These are phyloP conservation scores for Tetrahymena elliotti DNA, from an alignment of 73 alveolate species.

Conservation along the genomic window DNA sequence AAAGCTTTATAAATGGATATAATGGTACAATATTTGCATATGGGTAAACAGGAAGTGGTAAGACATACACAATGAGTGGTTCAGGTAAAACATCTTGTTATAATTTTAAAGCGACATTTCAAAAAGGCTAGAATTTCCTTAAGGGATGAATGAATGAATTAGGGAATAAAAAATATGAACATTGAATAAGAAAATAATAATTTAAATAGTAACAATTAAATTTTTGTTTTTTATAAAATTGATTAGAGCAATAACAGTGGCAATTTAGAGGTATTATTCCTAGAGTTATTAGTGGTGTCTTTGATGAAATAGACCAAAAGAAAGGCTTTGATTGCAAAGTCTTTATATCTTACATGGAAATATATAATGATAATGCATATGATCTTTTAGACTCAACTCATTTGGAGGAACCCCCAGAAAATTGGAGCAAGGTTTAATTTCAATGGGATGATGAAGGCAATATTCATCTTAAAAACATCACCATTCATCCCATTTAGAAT, in stretches of 20 bases:
- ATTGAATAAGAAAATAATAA: not conserved
- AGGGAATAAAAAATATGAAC: not conserved
- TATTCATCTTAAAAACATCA: constrained; percentile 76
- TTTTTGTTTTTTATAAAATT: not conserved
- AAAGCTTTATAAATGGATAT: constrained; percentile 89
- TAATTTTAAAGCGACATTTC: not conserved
- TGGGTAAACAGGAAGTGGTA: constrained; percentile 97
- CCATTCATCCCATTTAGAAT: constrained; percentile 68
- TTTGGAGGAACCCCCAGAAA: constrained; percentile 70
- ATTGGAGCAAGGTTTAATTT: constrained; percentile 85
- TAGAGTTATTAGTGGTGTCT: constrained; percentile 70
- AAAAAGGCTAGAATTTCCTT: not conserved
- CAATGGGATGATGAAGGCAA: constrained; percentile 84
- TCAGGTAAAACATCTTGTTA: constrained; percentile 44
- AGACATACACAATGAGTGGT: constrained; percentile 96
- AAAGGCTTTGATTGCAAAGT: constrained; percentile 55
- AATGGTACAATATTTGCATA: constrained; percentile 92
- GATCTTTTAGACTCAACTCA: constrained; percentile 87
- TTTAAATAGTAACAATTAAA: too few species aligned
- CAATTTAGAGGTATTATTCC: constrained; percentile 93
- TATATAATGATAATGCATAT: constrained; percentile 93
- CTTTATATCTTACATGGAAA: constrained; percentile 88
- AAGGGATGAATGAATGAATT: not conserved
- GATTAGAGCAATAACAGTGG: constrained; percentile 83
- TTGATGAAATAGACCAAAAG: constrained; percentile 71